Evolutionary conservation across 1,284 basidiomycete genomes (phyloP), one percentile per base, ranked within the genome.

Genomic region (Ustilago xerochloae): DNA sequence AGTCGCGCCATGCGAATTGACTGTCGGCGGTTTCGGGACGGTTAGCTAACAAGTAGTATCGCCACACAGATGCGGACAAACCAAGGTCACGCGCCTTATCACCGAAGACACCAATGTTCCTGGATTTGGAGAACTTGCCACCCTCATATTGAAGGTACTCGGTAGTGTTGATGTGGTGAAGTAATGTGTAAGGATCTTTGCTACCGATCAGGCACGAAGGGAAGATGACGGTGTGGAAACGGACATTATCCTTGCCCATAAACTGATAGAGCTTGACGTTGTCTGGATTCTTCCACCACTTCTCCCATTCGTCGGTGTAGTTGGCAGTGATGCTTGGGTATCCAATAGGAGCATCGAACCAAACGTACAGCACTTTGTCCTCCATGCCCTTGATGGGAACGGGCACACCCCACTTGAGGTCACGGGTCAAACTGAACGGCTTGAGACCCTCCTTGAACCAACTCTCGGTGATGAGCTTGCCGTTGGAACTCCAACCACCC

Each of bases 71-170:
- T 0, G 93, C 87, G 30, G 95, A 92, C 43, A 97, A 91, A 6
- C 93, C 93, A 9, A 95, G 97, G 71, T 97, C 93, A 78, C 90
- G 92, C 0, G 97, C 97, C 38, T 92, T 91, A 75, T 95, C 94
- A 33, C 97, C 97, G 76, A 99, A 99, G 1, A 99, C 97, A 63
- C 97, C 97, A 63, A 97, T 91, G 78, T 94, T 94, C 77, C 93
- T 90, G 79, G 93, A 95, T 87, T 99, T 99, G 60, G 93, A 97
- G 88, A 99, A 99, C 85, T 99, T 99, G 54, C 95, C 96, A 58
- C 93, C 93, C 85, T 99, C 97, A 85, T 99, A 99, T 84, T 98
- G 97, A 63, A 99, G 88, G 85, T 97, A 99, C 85, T 99, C 94
- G 63, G 97, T 98, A 6, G 94, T 94, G 26, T 93, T 97, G 64